Evolutionary conservation across 2,329 filamentous ascomycete species (phyloP), one percentile per base, ranked within the genome.

Genomic region (Paecilomyces variotii): DNA sequence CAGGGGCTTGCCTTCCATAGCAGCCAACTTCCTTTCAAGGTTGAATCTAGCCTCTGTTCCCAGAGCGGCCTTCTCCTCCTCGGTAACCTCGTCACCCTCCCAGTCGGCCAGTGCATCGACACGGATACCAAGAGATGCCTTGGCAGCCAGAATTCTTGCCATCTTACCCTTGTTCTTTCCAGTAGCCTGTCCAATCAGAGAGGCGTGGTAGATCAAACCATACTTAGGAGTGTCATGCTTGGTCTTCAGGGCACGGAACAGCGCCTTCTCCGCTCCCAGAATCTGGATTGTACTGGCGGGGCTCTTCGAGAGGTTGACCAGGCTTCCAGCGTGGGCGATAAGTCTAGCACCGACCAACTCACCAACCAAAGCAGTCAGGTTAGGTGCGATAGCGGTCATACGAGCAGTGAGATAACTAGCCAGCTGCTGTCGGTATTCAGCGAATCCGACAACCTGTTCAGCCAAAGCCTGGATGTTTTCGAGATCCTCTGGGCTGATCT

Each of bases 111-210:
- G 83, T 28, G 94, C 91, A 75, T 99, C 94, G 55, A 96, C 89
- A 78, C 94, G 91, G 54, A 97, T 82, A 81, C 92, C 92, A 55
- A 99, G 85, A 27, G 94, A 91, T 53, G 93, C 87, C 82, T 97
- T 97, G 66, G 93, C 89, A 54, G 94, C 89, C 61, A 99, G 84
- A 82, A 96, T 91, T 83, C 94, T 90, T 50, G 94, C 94, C 71
- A 99, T 96, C 83, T 99, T 99, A 69, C 94, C 94, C 87, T 99
- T 99, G 82, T 97, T 97, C 81, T 91, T 93, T 70, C 94, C 94
- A 24, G 90, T 96, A 30, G 94, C 94, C 79, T 99, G 94, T 52
- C 94, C 95, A 64, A 99, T 95, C 53, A 99, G 84, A 28, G 90
- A 94, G 54, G 90, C 89, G 77, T 96, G 89, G 79, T 94, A 95